Conservation (phyloP, 2,329 filamentous ascomycete species). For the Aspergillus pseudoterreus region DNA sequence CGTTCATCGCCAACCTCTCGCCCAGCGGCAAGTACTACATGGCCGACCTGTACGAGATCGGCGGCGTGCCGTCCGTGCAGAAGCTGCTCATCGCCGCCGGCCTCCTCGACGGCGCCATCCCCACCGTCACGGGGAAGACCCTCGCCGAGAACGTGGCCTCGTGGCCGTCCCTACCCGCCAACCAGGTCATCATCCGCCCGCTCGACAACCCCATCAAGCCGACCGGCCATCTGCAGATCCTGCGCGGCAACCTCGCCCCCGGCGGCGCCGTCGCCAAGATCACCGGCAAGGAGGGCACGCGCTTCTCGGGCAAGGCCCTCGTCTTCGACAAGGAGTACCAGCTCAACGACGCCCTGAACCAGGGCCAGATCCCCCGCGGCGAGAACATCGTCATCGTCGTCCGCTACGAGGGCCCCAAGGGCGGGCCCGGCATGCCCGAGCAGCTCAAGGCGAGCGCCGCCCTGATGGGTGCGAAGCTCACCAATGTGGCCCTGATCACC, state of each 20-base stretch:
- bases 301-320: constrained; percentile 73
- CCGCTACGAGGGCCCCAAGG: constrained; percentile 89
- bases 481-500: constrained; percentile 84
- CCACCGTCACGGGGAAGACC: constrained; percentile 80
- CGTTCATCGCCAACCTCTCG: constrained; percentile 80
- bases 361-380: constrained; percentile 64
- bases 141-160: constrained; percentile 75
- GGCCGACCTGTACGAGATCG: constrained; percentile 81
- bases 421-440: constrained; percentile 94
- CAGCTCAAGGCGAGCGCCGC: constrained; percentile 84
- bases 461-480: constrained; percentile 87
- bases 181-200: constrained; percentile 78
- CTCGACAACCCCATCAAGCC: constrained; percentile 79
- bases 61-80: constrained; percentile 79
- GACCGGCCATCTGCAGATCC: constrained; percentile 82
- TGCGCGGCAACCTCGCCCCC: constrained; percentile 83
- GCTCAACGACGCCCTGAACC: constrained; percentile 70
- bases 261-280: constrained; percentile 92
- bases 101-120: constrained; percentile 72
- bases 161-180: constrained; percentile 72
- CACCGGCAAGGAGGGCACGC: constrained; percentile 86
- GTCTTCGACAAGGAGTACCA: constrained; percentile 84
- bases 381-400: constrained; percentile 88
- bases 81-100: constrained; percentile 76
- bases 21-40: constrained; percentile 82